phyloP scores from a whole-genome alignment of 345 rosid genomes.

The Corchorus capsularis region DNA sequence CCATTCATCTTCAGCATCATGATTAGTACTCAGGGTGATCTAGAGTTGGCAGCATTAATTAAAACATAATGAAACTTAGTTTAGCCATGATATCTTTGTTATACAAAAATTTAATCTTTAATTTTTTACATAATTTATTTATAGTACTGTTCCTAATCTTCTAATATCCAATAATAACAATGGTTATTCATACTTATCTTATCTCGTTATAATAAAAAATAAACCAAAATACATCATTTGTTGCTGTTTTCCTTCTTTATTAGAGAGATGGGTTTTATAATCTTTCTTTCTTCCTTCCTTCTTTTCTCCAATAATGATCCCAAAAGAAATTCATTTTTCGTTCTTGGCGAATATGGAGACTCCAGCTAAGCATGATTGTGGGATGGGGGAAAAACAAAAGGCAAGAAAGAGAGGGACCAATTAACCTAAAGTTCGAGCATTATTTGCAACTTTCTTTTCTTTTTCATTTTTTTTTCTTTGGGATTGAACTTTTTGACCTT shows the following conservation, averaged over 20 bases:
- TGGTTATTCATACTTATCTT: not conserved
- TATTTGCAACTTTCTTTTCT: not conserved
- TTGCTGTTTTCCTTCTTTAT: not conserved
- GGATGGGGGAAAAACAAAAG: not conserved
- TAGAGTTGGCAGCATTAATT: too few relatives aligned
- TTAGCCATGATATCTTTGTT: too few relatives aligned
- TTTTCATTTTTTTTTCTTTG: not conserved
- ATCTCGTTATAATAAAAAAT: not conserved
- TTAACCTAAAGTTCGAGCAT: not conserved
- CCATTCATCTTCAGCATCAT: too few relatives aligned
- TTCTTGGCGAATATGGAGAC: not conserved
- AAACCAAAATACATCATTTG: not conserved
- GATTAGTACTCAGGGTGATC: too few relatives aligned
- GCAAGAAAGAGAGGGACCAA: not conserved
- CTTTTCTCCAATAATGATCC: too few relatives aligned
- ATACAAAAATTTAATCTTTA: not conserved
- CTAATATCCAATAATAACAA: not conserved
- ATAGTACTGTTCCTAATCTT: not conserved
- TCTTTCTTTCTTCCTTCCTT: too few relatives aligned
- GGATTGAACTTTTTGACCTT: not conserved
- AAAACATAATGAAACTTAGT: too few relatives aligned
- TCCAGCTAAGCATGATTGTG: not conserved
- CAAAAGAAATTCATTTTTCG: not conserved
- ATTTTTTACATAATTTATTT: not conserved
- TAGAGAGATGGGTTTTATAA: not conserved